These are phyloP conservation scores for Metschnikowia kunwiensis DNA, from an alignment of 805 yeast species.

Conservation along the genomic window DNA sequence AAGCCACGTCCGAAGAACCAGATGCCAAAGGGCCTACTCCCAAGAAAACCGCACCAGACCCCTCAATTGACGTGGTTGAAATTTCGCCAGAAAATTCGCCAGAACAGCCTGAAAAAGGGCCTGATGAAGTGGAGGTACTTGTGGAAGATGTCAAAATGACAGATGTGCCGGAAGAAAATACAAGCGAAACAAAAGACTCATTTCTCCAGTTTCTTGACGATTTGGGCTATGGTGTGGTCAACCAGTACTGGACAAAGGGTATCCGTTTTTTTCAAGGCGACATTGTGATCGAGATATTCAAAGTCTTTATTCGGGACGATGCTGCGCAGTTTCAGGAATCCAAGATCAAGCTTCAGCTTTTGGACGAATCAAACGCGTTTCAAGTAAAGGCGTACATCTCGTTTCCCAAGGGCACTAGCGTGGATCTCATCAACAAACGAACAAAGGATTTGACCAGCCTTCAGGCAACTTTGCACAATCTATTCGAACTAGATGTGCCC, in stretches of 20 bases:
- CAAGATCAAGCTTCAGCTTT: slow-evolving; percentile 32
- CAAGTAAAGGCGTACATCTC: slow-evolving; percentile 67
- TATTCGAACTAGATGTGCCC: slow-evolving; percentile 68
- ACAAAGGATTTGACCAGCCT: slow-evolving; percentile 58
- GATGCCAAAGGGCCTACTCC: neutral
- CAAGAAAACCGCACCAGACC: neutral
- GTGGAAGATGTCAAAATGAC: slow-evolving; percentile 2
- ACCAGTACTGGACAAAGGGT: slow-evolving; percentile 62
- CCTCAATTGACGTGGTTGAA: slow-evolving; percentile 1
- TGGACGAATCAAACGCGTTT: slow-evolving; percentile 55
- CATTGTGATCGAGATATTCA: slow-evolving; percentile 57
- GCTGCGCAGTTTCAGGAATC: slow-evolving; percentile 20
- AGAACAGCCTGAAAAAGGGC: neutral
- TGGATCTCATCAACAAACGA: slow-evolving; percentile 66
- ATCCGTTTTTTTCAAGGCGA: slow-evolving; percentile 58
- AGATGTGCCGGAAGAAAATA: neutral
- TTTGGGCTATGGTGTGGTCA: slow-evolving; percentile 67
- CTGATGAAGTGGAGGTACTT: neutral
- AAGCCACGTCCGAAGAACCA: neutral
- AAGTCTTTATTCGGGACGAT: slow-evolving; percentile 41
- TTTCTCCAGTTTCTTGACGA: slow-evolving; percentile 49
- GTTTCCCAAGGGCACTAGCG: slow-evolving; percentile 68
- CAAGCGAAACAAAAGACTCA: slow-evolving; percentile 28
- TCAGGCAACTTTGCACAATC: slow-evolving; percentile 64
- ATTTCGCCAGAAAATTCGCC: neutral